Base-by-base conservation (phyloP, 345 rosid genomes). In the Bruguiera parviflora region DNA sequence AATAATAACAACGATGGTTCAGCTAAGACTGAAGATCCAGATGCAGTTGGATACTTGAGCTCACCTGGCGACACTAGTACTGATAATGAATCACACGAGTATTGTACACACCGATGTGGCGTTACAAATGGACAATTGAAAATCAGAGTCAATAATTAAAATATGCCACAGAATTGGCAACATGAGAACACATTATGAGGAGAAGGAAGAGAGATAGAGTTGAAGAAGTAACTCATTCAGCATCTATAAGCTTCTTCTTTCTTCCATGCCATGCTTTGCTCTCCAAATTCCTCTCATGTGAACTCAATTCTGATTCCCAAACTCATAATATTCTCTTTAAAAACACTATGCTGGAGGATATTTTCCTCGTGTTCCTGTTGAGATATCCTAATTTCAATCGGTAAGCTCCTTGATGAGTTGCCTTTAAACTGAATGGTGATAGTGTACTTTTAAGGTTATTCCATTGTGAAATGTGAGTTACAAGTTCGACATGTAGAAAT, bases 21-120 rank as follows among this genome's bases (percentile, higher is more conserved):
- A 35, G 60, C 80, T 58, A 61, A 71, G 52, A 78, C 69, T 69
- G 82, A 80, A 35, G 96, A 88, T 51, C 96, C 93, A n/a, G 83
- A 89, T 80, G 96, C 87, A 11, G 89, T 96, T 29, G 96, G 90
- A 69, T 85, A 77, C 76, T 90, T 96, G 69, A 92, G 96, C 81
- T 90, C 96, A 53, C 90, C 90, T 80, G 91, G 28, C 28, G 78
- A 91, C 79, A 86, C 86, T 64, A 60, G 65, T 18, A 85, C 96
- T 33, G 89, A 83, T 53, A 55, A 21, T 25, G 27, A 55, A 55
- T 22, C 5, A 55, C 58, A 8, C 6, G 58, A 55, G 28, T 55
- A 9, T 21, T 22, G n/a, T 20, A n/a, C 25, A 1, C 8, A 20
- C 25, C 10, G 57, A 53, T 53, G 25, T 22, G 25, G 58, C 58